Evolutionary conservation across 345 rosid genomes (phyloP).

Genomic region (Theobroma cacao): DNA sequence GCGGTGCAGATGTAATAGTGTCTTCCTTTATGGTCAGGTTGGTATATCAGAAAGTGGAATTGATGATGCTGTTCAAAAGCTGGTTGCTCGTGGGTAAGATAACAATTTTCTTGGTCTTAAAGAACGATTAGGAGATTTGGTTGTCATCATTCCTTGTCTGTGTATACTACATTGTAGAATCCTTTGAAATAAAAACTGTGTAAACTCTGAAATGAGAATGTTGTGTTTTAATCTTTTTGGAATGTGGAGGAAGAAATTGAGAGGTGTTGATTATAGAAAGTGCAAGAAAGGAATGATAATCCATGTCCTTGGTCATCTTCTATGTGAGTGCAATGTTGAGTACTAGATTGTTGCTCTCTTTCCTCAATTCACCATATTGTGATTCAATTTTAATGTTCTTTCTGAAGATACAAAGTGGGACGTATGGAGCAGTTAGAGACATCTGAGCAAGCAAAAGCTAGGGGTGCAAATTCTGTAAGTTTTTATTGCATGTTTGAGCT

Average conservation of each 20-base stretch:
- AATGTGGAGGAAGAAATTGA: constrained; percentile 1
- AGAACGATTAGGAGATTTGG: not conserved
- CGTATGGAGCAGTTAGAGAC: constrained; percentile 93
- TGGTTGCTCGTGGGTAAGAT: constrained; percentile 88
- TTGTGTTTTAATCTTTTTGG: constrained; percentile 2
- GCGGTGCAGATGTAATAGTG: not conserved
- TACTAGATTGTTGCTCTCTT: constrained; percentile 8
- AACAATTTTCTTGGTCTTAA: not conserved
- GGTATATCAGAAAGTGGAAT: constrained; percentile 86
- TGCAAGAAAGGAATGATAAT: not conserved
- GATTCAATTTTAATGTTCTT: constrained; percentile 20
- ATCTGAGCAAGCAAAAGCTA: constrained; percentile 80
- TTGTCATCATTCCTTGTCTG: not conserved
- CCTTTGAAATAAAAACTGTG: not conserved
- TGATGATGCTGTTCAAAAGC: constrained; percentile 86
- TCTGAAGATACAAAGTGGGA: constrained; percentile 84
- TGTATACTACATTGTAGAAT: not conserved
- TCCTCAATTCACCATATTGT: not conserved
- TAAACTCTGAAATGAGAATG: not conserved
- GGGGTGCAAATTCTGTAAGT: constrained; percentile 77
- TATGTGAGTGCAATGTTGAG: not conserved
- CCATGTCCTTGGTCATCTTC: not conserved
- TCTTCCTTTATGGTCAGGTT: constrained; percentile 46
- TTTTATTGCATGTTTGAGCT: constrained; percentile 14
- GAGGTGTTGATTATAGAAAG: not conserved